Conservation (phyloP, 1,284 basidiomycete species). For the Cutaneotrichosporon cavernicola region DNA sequence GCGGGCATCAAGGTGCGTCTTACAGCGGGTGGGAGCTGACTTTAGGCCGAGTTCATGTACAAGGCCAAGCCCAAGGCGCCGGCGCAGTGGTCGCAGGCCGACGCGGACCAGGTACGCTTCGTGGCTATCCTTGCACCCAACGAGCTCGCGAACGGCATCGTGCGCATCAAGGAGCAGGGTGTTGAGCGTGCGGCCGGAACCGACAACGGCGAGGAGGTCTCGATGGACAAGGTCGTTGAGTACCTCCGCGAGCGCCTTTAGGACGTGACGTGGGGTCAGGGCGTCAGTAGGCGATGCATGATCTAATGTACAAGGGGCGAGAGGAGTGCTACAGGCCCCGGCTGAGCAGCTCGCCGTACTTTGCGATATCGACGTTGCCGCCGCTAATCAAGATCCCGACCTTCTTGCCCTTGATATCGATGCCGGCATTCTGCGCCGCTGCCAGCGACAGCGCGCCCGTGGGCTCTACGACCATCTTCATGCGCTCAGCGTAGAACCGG, state of each 20-base stretch:
- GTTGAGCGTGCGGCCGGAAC: slow-evolving; percentile 64
- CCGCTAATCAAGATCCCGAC: slow-evolving; percentile 92
- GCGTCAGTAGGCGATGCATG: neutral
- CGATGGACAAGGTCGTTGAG: slow-evolving; percentile 65
- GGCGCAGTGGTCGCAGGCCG: slow-evolving; percentile 86
- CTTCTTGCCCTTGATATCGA: slow-evolving; percentile 75
- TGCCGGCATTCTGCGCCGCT: slow-evolving; percentile 78
- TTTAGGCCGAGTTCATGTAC: slow-evolving; percentile 85
- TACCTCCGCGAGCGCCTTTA: slow-evolving; percentile 58
- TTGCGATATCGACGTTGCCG: slow-evolving; percentile 99
- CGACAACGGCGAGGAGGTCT: slow-evolving; percentile 68
- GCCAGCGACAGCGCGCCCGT: slow-evolving; percentile 95
- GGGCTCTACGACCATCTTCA: slow-evolving; percentile 79
- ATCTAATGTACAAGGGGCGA: neutral
- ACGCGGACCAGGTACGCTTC: slow-evolving; percentile 86
- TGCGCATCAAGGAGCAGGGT: slow-evolving; percentile 88
- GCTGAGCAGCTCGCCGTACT: slow-evolving; percentile 94
- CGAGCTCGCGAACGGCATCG: slow-evolving; percentile 77
- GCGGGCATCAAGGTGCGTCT: slow-evolving; percentile 78
- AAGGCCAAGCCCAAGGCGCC: slow-evolving; percentile 86
- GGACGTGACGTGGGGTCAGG: neutral
- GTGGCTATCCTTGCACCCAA: slow-evolving; percentile 85
- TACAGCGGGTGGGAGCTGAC: neutral
- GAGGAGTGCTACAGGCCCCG: slow-evolving; percentile 54
- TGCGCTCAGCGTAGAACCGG: slow-evolving; percentile 97